Conservation (phyloP, 2,329 filamentous ascomycete species). For the Knufia petricola region DNA sequence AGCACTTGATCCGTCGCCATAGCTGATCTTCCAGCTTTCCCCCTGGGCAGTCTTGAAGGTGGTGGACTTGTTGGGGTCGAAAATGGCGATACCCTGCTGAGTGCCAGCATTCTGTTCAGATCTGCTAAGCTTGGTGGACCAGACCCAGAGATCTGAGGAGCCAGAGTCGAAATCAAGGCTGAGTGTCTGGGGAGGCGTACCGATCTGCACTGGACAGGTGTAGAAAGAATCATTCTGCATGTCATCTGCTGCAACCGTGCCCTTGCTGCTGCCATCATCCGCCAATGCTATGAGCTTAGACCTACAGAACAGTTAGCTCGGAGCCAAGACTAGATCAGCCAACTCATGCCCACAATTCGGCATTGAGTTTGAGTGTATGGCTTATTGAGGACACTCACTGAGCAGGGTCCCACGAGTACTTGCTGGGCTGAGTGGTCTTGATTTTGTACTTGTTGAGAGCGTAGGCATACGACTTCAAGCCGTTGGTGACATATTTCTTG, state of each 20-base stretch:
- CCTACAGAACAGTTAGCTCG: too few relatives aligned
- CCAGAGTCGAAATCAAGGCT: conserved; percentile 58
- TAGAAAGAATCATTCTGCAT: conserved; percentile 59
- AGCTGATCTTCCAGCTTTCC: conserved; percentile 55
- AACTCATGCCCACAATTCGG: too few relatives aligned
- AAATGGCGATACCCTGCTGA: conserved; percentile 43
- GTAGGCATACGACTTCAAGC: conserved; percentile 54
- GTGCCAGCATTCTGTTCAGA: conserved; percentile 27
- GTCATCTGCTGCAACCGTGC: conserved; percentile 49
- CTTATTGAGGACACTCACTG: too few relatives aligned
- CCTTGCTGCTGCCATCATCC: neutral
- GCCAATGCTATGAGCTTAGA: neutral
- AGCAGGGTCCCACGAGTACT: too few relatives aligned
- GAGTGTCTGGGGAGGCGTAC: conserved; percentile 53
- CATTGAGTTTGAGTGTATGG: too few relatives aligned
- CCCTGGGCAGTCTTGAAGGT: conserved; percentile 45
- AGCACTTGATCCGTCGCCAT: conserved; percentile 59
- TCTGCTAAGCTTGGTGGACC: conserved; percentile 18
- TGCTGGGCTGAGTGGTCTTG: conserved; percentile 31
- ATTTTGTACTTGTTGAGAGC: conserved; percentile 55
- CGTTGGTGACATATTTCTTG: conserved; percentile 49
- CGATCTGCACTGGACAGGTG: conserved; percentile 54
- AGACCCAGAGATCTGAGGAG: conserved; percentile 59
- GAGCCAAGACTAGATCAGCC: too few relatives aligned
- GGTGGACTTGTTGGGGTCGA: conserved; percentile 51